Evolutionary conservation across 257 asterid species (phyloP).

Genomic region (Solanum pimpinellifolium): DNA sequence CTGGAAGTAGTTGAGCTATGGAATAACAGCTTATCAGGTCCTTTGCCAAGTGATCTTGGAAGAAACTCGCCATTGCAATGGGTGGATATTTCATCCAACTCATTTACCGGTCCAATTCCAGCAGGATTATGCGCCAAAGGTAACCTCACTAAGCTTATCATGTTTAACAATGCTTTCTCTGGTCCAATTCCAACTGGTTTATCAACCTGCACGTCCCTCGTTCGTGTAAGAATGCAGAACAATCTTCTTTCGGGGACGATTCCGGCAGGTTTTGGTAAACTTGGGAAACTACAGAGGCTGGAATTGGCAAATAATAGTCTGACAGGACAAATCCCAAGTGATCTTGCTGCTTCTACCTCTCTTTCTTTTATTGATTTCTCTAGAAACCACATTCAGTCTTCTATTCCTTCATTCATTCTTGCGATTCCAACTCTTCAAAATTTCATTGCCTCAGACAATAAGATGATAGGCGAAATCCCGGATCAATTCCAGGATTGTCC

Average conservation of each 20-base stretch:
- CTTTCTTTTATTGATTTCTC: constrained; percentile 63
- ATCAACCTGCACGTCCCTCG: constrained; percentile 39
- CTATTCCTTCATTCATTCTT: constrained; percentile 54
- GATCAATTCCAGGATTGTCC: constrained; percentile 60
- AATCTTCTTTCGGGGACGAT: constrained; percentile 48
- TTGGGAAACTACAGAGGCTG: constrained; percentile 43
- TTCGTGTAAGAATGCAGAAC: constrained; percentile 60
- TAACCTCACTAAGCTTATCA: constrained; percentile 57
- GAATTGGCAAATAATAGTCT: constrained; percentile 51
- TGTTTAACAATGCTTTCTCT: constrained; percentile 54
- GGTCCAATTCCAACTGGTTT: constrained; percentile 52
- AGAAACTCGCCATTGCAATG: constrained; percentile 39
- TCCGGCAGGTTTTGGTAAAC: constrained; percentile 58
- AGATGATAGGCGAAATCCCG: constrained; percentile 49
- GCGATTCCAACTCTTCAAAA: constrained; percentile 42
- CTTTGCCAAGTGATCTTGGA: constrained; percentile 52
- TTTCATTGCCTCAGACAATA: constrained; percentile 40
- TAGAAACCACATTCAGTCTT: constrained; percentile 38
- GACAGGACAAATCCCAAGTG: constrained; percentile 53
- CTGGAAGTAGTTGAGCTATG: constrained; percentile 47
- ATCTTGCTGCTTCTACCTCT: constrained; percentile 42
- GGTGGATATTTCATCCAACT: constrained; percentile 55
- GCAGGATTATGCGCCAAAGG: constrained; percentile 38
- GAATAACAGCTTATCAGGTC: constrained; percentile 61
- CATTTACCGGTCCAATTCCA: constrained; percentile 42